Percentiles rank a stretch among this genome's conserved stretches.
Conservation (phyloP, 176 grass and related monocot genomes). For the Elymus sibiricus region DNA sequence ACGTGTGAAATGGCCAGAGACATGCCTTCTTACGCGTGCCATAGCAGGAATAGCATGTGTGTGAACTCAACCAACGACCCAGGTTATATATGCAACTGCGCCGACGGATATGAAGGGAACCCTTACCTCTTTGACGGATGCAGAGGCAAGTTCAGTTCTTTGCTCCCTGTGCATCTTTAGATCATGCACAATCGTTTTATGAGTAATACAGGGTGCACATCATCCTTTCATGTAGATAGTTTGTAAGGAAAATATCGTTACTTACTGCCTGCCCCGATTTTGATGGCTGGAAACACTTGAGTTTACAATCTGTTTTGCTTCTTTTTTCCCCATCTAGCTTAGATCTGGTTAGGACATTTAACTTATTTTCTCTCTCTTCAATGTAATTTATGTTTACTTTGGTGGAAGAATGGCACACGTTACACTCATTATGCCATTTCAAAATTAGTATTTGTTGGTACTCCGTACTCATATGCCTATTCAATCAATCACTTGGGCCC, state of each 20-base stretch:
- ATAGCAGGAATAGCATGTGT: background rate
- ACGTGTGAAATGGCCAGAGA: background rate
- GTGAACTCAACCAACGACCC: background rate
- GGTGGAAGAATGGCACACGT: no score
- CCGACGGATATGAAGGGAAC: background rate
- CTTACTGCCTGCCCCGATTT: no score
- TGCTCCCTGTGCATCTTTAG: background rate
- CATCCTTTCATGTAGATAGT: no score
- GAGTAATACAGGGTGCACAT: background rate
- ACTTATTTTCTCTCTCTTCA: no score
- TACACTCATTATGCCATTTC: no score
- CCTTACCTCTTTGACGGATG: background rate
- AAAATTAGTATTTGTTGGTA: background rate
- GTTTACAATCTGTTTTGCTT: no score
- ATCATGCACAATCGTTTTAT: background rate
- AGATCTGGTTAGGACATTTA: no score
- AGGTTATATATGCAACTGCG: background rate
- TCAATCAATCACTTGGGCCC: background rate
- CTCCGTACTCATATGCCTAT: background rate
- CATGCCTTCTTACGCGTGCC: background rate
- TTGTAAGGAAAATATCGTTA: no score
- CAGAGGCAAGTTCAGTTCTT: background rate
- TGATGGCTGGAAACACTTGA: no score
- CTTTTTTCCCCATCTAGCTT: no score
- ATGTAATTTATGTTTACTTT: no score